phyloP scores from a whole-genome alignment of 2,329 filamentous ascomycete genomes.

The Claviceps purpurea region DNA sequence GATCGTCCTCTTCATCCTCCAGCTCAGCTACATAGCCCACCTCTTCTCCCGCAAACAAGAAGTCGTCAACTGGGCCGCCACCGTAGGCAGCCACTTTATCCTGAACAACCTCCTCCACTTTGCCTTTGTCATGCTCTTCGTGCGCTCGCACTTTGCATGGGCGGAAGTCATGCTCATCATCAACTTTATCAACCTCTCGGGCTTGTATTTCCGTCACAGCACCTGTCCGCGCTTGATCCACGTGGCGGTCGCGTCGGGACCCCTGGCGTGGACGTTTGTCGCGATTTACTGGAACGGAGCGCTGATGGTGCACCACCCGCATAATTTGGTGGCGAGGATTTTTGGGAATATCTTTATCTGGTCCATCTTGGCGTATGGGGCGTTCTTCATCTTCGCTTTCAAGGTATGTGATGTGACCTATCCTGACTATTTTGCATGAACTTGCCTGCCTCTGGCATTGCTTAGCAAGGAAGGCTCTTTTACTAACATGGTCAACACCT shows the following conservation, averaged over 20 bases:
- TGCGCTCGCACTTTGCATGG: constrained; percentile 59
- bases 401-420: constrained; percentile 35
- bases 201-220: constrained; percentile 69
- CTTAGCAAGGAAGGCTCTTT: not conserved
- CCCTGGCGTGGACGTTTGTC: constrained; percentile 72
- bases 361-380: constrained; percentile 63
- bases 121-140: constrained; percentile 72
- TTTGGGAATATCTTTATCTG: constrained; percentile 82
- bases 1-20: constrained; percentile 60
- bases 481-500: not conserved
- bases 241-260: constrained; percentile 59
- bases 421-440: not conserved
- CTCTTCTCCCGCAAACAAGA: constrained; percentile 57
- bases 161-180: constrained; percentile 62
- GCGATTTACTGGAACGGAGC: constrained; percentile 84
- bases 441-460: too few species aligned
- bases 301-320: constrained; percentile 58
- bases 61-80: constrained; percentile 54
- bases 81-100: constrained; percentile 75
- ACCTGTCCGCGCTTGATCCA: constrained; percentile 64
- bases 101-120: constrained; percentile 74
- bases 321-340: constrained; percentile 56
- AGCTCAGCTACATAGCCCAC: constrained; percentile 61
- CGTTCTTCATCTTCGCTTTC: constrained; percentile 61
- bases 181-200: constrained; percentile 71